Percentiles rank a stretch among this genome's conserved stretches.
phyloP scores from a whole-genome alignment of 768 basidiomycete species.

The Mycena crocata region DNA sequence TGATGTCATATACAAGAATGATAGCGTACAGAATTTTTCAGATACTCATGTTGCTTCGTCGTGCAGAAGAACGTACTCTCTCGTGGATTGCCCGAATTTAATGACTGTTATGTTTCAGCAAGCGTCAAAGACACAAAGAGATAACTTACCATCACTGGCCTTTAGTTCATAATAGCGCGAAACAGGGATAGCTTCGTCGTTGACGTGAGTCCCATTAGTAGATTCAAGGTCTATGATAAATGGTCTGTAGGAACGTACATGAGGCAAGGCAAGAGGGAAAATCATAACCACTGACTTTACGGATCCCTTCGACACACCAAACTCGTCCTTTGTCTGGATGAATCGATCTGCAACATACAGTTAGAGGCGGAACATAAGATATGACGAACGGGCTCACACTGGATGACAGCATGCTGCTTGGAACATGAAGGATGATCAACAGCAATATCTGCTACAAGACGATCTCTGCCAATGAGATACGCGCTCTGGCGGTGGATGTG shows the following conservation, averaged over 20 bases:
- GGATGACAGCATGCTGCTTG: conserved; percentile 97
- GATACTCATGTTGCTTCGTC: conserved; percentile 68
- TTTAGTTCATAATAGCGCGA: conserved; percentile 90
- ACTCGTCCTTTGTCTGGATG: conserved; percentile 89
- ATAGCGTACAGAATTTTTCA: conserved; percentile 14
- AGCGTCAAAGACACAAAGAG: conserved; percentile 8
- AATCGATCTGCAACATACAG: conserved; percentile 70
- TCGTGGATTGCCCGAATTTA: conserved; percentile 83
- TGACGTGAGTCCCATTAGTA: conserved; percentile 96
- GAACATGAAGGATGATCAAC: conserved; percentile 98
- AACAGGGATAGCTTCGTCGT: conserved; percentile 85
- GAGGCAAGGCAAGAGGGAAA: conserved; percentile 3
- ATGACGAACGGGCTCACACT: conserved; percentile 66
- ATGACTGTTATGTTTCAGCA: conserved; percentile 64
- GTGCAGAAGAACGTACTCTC: conserved; percentile 89
- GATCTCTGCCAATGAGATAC: conserved; percentile 93
- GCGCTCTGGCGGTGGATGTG: conserved; percentile 95
- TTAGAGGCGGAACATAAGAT: conserved; percentile 3
- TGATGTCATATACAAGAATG: conserved; percentile 16
- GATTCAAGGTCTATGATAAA: conserved; percentile 98
- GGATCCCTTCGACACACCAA: conserved; percentile 78
- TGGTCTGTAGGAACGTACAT: conserved; percentile 67
- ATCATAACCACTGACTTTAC: conserved; percentile 75
- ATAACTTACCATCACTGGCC: conserved; percentile 76
- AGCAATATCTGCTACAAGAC: conserved; percentile 85